Evolutionary conservation across 1,284 basidiomycete genomes (phyloP).

Genomic region (Moniliophthora roreri): DNA sequence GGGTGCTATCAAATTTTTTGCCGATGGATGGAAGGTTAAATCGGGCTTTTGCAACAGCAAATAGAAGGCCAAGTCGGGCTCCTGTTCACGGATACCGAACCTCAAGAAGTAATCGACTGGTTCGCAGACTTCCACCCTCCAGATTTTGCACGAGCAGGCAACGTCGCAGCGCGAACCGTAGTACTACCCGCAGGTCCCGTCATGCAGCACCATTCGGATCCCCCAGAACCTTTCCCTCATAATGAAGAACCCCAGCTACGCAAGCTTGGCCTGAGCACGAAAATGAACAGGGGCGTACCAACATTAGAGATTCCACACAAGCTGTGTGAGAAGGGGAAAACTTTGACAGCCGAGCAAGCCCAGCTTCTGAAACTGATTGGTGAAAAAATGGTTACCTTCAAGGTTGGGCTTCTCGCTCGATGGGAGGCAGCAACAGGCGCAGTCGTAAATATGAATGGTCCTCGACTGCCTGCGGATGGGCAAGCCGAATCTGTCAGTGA

Average conservation of each 20-base stretch:
- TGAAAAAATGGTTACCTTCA: slow-evolving; percentile 83
- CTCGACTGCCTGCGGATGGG: slow-evolving; percentile 24
- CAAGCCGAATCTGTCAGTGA: not conserved
- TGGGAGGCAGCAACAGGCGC: slow-evolving; percentile 77
- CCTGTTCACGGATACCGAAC: slow-evolving; percentile 87
- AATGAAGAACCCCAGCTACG: slow-evolving; percentile 96
- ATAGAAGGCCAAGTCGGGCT: slow-evolving; percentile 93
- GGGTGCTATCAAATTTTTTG: slow-evolving; percentile 26
- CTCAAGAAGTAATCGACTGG: slow-evolving; percentile 92
- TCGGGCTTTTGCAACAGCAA: slow-evolving; percentile 52
- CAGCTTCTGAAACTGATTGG: slow-evolving; percentile 88
- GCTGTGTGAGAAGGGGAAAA: slow-evolving; percentile 84
- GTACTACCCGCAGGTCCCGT: slow-evolving; percentile 76
- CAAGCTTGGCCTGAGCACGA: slow-evolving; percentile 86
- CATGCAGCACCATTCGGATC: slow-evolving; percentile 71
- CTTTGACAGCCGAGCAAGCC: slow-evolving; percentile 81
- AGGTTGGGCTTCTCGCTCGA: slow-evolving; percentile 67
- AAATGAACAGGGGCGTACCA: slow-evolving; percentile 86
- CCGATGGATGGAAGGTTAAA: slow-evolving; percentile 8
- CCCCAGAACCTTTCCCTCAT: slow-evolving; percentile 88
- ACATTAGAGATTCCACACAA: slow-evolving; percentile 80
- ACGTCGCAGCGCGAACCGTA: slow-evolving; percentile 75
- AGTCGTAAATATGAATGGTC: slow-evolving; percentile 59
- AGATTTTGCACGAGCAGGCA: slow-evolving; percentile 92
- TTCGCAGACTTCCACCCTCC: slow-evolving; percentile 88